These are phyloP conservation scores for Ganoderma sinense DNA, from an alignment of 1,284 basidiomycete genomes.

Conservation along the genomic window DNA sequence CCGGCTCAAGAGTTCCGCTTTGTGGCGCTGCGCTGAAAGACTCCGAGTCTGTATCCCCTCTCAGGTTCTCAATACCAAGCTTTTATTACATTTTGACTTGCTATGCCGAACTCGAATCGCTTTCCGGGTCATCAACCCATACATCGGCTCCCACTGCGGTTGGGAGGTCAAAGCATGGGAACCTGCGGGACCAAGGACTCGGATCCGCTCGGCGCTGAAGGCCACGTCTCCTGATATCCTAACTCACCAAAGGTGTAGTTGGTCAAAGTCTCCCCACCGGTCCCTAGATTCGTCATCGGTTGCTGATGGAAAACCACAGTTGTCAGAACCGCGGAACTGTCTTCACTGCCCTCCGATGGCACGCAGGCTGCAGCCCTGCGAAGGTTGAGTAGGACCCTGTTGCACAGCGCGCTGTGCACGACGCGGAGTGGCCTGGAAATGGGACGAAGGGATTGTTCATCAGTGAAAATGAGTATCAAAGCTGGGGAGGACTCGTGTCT, in stretches of 20 bases:
- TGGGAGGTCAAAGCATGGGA: too few relatives aligned
- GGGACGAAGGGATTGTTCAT: too few relatives aligned
- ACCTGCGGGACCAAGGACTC: too few relatives aligned
- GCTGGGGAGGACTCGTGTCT: too few relatives aligned
- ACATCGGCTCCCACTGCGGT: too few relatives aligned
- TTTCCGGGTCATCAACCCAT: too few relatives aligned
- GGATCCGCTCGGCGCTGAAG: not conserved
- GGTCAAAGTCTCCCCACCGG: not conserved
- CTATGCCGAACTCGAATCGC: too few relatives aligned
- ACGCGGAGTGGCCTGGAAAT: constrained; percentile 2
- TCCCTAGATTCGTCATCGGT: not conserved
- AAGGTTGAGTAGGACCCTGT: constrained; percentile 4
- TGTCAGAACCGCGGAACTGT: not conserved
- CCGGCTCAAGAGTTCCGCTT: too few relatives aligned
- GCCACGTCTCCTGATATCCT: not conserved
- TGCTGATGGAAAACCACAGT: not conserved
- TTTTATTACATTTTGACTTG: too few relatives aligned
- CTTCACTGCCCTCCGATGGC: not conserved
- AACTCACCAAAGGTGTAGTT: not conserved
- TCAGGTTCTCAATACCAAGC: too few relatives aligned
- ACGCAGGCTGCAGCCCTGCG: constrained; percentile 1
- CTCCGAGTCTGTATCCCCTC: too few relatives aligned
- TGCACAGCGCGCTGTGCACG: constrained; percentile 7
- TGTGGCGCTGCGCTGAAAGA: too few relatives aligned
- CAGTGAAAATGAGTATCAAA: not conserved